Evolutionary conservation across 1,139 yeast genomes (phyloP).

Genomic region (Ogataea hybrid): DNA sequence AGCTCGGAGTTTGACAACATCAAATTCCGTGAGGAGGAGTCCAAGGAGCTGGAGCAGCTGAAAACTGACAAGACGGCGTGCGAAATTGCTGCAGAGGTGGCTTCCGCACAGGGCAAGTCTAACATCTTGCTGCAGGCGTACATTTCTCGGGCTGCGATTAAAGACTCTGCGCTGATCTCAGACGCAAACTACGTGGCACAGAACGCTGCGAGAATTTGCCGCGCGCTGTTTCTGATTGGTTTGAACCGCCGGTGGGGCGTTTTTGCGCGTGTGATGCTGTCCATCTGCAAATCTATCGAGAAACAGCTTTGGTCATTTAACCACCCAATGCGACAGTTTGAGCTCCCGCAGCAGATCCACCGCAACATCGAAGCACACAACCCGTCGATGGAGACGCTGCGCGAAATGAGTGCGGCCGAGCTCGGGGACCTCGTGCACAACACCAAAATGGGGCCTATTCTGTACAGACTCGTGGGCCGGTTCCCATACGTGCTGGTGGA

Average conservation of each 20-base stretch:
- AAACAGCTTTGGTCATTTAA: slow-evolving; percentile 84
- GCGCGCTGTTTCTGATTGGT: slow-evolving; percentile 86
- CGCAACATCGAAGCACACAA: slow-evolving; percentile 62
- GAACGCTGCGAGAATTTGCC: slow-evolving; percentile 86
- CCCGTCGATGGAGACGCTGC: slow-evolving; percentile 66
- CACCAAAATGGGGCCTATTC: slow-evolving; percentile 60
- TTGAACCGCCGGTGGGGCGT: slow-evolving; percentile 88
- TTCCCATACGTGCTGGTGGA: slow-evolving; percentile 75
- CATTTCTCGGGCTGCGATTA: slow-evolving; percentile 70
- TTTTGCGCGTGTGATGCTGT: slow-evolving; percentile 68
- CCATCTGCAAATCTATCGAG: slow-evolving; percentile 85
- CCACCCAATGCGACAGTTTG: slow-evolving; percentile 89
- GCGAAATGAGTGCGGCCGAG: slow-evolving; percentile 74
- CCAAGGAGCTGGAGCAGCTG: slow-evolving; percentile 63
- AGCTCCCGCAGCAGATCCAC: slow-evolving; percentile 64
- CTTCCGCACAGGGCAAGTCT: slow-evolving; percentile 81
- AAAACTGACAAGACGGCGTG: slow-evolving; percentile 67
- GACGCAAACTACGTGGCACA: slow-evolving; percentile 95
- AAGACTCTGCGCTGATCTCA: slow-evolving; percentile 78
- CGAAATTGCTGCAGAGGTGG: slow-evolving; percentile 77
- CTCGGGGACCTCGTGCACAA: slow-evolving; percentile 90
- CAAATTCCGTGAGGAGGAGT: slow-evolving; percentile 86
- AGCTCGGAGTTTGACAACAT: slow-evolving; percentile 93
- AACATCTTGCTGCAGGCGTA: slow-evolving; percentile 85
- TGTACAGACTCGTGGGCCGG: slow-evolving; percentile 60